A percentile compares a stretch with the other conserved stretches of the same genome.
Evolutionary conservation across 345 rosid species (phyloP).

Genomic region (Lepidium sativum): DNA sequence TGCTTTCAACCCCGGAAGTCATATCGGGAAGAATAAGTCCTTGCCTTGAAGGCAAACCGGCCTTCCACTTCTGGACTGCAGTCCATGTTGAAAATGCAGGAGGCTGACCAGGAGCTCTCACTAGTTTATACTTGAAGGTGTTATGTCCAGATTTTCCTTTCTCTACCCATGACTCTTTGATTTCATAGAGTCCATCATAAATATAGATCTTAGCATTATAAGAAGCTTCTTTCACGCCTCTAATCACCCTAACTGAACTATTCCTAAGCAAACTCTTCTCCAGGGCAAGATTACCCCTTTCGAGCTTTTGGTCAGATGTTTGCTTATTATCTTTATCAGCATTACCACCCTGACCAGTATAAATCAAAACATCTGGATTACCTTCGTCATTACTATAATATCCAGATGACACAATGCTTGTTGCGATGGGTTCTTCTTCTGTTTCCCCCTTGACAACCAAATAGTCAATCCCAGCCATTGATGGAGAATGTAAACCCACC

Average conservation of each 20-base stretch:
- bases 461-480: conserved; percentile 94
- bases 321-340: conserved; percentile 51
- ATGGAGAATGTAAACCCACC: conserved; percentile 69
- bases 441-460: conserved; percentile 40
- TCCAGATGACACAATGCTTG: conserved; percentile 81
- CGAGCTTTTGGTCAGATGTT: conserved; percentile 73
- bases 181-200: conserved; percentile 59
- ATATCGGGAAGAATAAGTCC: conserved; percentile 75
- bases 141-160: conserved; percentile 65
- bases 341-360: conserved; percentile 82
- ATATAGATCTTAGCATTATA: conserved; percentile 38
- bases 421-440: conserved; percentile 69
- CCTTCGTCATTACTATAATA: conserved; percentile 73
- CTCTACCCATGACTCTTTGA: conserved; percentile 67
- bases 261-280: conserved; percentile 69
- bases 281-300: conserved; percentile 89
- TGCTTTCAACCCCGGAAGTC: conserved; percentile 62
- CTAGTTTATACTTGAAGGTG: conserved; percentile 63
- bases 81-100: conserved; percentile 53
- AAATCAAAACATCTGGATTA: conserved; percentile 57
- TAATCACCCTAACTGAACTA: conserved; percentile 56
- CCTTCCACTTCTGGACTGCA: conserved; percentile 49
- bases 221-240: conserved; percentile 51
- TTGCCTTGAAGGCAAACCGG: conserved; percentile 33
- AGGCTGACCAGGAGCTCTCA: conserved; percentile 58